phyloP scores from a whole-genome alignment of 805 yeast species.

The Candida krabiensis region DNA sequence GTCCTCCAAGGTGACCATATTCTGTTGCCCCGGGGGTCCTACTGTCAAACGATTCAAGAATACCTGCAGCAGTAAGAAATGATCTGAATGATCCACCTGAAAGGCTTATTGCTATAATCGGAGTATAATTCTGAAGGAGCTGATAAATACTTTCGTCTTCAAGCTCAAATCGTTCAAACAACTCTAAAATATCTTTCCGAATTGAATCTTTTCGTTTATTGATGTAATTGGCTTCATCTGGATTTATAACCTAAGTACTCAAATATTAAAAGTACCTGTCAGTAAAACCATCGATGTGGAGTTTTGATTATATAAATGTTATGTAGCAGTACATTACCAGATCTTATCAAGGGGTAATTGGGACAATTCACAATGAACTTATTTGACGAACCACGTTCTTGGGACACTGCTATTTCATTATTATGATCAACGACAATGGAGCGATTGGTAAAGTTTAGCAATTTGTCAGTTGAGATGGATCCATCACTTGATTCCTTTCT shows the following conservation, averaged over 20 bases:
- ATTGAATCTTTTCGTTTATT: slow-evolving; percentile 4
- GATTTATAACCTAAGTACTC: slow-evolving; percentile 10
- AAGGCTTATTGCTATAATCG: slow-evolving; percentile 39
- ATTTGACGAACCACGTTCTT: too few species aligned
- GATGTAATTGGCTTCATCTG: slow-evolving; percentile 12
- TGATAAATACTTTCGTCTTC: slow-evolving; percentile 7
- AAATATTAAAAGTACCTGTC: too few species aligned
- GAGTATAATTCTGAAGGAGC: slow-evolving; percentile 7
- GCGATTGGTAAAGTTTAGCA: neutral
- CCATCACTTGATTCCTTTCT: neutral
- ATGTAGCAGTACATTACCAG: slow-evolving; percentile 12
- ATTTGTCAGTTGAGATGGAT: neutral
- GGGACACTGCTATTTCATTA: too few species aligned
- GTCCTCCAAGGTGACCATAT: slow-evolving; percentile 44
- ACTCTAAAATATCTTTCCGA: slow-evolving; percentile 4
- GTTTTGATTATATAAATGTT: too few species aligned
- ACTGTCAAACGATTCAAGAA: slow-evolving; percentile 48
- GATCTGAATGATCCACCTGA: slow-evolving; percentile 61
- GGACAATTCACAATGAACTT: slow-evolving; percentile 14
- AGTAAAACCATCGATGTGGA: too few species aligned
- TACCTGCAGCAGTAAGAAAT: slow-evolving; percentile 60
- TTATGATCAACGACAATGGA: too few species aligned
- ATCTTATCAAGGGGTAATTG: slow-evolving; percentile 8
- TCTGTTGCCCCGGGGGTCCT: slow-evolving; percentile 39
- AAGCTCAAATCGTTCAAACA: slow-evolving; percentile 13